Evolutionary conservation across 2,329 filamentous ascomycete genomes (phyloP).

Genomic region (Hymenoscyphus linearis): DNA sequence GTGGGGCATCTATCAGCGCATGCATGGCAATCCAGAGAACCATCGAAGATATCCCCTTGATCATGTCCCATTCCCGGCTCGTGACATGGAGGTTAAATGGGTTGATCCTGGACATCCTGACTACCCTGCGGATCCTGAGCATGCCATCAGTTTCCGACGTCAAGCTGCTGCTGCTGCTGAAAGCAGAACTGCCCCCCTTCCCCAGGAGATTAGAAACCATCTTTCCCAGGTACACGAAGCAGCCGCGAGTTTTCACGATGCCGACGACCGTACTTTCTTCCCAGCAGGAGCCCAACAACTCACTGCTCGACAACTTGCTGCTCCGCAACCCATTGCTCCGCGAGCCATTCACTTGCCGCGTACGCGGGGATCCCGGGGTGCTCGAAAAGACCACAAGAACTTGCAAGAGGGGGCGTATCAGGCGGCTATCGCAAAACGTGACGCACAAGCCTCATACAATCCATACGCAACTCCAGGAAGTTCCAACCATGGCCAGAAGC

Average conservation of each 20-base stretch:
- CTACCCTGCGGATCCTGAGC: neutral
- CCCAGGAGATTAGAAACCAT: neutral
- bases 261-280: neutral
- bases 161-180: neutral
- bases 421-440: neutral
- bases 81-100: neutral
- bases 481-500: neutral
- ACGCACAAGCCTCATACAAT: neutral
- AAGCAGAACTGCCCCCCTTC: neutral
- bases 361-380: neutral
- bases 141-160: neutral
- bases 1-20: conserved; percentile 2
- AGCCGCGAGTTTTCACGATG: neutral
- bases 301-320: neutral
- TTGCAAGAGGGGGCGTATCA: neutral
- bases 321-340: neutral
- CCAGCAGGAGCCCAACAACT: neutral
- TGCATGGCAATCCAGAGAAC: neutral
- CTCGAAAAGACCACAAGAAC: neutral
- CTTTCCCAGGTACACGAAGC: neutral
- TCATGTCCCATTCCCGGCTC: conserved; percentile 2
- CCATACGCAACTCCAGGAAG: neutral
- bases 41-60: conserved; percentile 1
- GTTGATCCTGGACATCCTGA: neutral
- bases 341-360: neutral